Evolutionary conservation across 1,284 basidiomycete species (phyloP), one percentile per base, ranked within the genome.

Genomic region (Mycosarcoma mackinlayi): DNA sequence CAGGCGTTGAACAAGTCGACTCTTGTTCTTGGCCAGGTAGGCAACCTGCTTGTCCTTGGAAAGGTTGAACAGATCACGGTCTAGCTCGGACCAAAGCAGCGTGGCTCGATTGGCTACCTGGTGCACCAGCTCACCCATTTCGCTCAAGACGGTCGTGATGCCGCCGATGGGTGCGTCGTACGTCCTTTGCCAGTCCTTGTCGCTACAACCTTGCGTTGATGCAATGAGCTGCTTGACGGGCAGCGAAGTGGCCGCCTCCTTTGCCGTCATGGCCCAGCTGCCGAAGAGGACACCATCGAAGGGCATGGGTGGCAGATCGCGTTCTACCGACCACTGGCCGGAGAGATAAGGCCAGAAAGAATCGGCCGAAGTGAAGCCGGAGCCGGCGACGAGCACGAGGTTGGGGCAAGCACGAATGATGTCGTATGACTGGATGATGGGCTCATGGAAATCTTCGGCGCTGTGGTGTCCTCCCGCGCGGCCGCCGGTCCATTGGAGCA

Each of bases 391-490:
- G 64, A 98, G 90, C 50, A 88, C 87, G 75, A 98, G 90, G 85
- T 98, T 98, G 51, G 65, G 95, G 91, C 82, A 98, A 96, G n/a
- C 90, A 85, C 41, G 89, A 25, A 41, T 25, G 14, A 25, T 4
- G 23, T 25, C 87, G 84, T 98, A 98, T 0, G 94, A 97, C 39
- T 89, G 85, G 39, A 98, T 86, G 76, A 98, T 89, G 0, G 96
- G 95, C 83, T 95, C 93, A 83, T 98, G 94, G 88, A 98, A 94
- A 84, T 98, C 96, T 84, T 98, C 96, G 84, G 90, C 96, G 8
- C 92, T 94, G 85, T 98, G 95, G 80, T 98, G 95, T 61, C 95
- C 95, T 76, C 95, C 95, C n/a, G 94, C 96, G 77, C 96, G 93
- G 49, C 95, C 95, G 81, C 95, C 96, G 44, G 95, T 98, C 95